phyloP scores from a whole-genome alignment of 2,329 filamentous ascomycete species.

The Fusarium annulatum region DNA sequence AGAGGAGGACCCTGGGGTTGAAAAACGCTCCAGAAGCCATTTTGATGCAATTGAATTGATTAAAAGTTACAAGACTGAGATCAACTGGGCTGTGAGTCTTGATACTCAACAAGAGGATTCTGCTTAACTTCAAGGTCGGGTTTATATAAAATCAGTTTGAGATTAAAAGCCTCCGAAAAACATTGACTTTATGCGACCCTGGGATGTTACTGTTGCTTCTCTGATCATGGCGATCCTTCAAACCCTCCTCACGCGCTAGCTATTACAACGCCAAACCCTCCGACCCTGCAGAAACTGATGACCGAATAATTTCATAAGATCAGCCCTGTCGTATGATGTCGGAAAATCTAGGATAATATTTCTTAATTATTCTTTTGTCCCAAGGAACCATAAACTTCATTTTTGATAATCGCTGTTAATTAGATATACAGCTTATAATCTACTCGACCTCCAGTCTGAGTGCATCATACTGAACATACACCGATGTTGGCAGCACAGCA shows the following conservation, averaged over 20 bases:
- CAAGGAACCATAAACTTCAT: not conserved
- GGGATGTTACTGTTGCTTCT: not conserved
- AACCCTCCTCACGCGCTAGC: not conserved
- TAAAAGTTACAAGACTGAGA: not conserved
- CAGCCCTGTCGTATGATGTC: slow-evolving; percentile 21
- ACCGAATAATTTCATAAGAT: not conserved
- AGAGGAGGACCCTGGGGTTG: slow-evolving; percentile 53
- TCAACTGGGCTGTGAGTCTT: not conserved
- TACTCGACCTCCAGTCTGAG: slow-evolving; percentile 66
- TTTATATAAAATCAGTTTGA: slow-evolving; percentile 4
- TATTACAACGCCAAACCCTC: slow-evolving; percentile 24
- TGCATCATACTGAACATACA: slow-evolving; percentile 75
- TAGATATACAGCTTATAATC: not conserved
- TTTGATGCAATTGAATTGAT: not conserved
- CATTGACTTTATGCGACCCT: not conserved
- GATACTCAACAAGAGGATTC: not conserved
- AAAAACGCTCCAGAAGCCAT: slow-evolving; percentile 55
- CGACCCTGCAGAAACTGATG: slow-evolving; percentile 15
- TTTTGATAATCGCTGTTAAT: not conserved
- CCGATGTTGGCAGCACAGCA: slow-evolving; percentile 63
- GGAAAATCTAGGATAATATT: not conserved
- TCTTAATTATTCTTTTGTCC: slow-evolving; percentile 13
- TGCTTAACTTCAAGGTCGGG: not conserved
- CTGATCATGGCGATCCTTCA: slow-evolving; percentile 13
- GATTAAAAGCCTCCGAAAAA: slow-evolving; percentile 27